A percentile compares a stretch with the other conserved stretches of the same genome.
Conservation (phyloP, 2,329 filamentous ascomycete genomes). For the Diaporthe humulicola region DNA sequence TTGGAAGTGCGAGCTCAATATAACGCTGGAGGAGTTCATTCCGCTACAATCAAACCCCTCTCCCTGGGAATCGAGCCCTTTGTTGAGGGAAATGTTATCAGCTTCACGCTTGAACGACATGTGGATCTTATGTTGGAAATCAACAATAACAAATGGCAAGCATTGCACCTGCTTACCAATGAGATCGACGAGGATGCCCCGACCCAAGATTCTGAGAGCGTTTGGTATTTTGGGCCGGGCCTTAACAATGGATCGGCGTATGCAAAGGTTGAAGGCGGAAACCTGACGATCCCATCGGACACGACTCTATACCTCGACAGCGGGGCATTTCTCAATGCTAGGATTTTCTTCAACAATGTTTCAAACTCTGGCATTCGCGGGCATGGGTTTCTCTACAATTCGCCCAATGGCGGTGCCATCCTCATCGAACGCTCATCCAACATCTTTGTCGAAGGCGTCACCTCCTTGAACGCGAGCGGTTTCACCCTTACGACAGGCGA, state of each 20-base stretch:
- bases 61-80: neutral
- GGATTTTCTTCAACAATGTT: neutral
- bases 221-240: constrained; percentile 20
- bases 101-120: neutral
- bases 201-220: neutral
- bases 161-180: constrained; percentile 6
- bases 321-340: constrained; percentile 16
- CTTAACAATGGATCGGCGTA: constrained; percentile 11
- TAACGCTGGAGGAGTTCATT: neutral
- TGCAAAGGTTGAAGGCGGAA: constrained; percentile 4
- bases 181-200: neutral
- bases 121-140: constrained; percentile 9
- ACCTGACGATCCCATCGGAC: neutral
- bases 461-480: constrained; percentile 8
- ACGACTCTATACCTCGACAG: constrained; percentile 13
- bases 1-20: constrained; percentile 12
- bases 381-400: constrained; percentile 8
- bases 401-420: constrained; percentile 19
- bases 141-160: constrained; percentile 20
- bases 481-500: constrained; percentile 22
- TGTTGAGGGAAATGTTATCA: neutral
- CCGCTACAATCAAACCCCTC: neutral
- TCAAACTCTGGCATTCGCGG: constrained; percentile 23
- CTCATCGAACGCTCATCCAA: constrained; percentile 21
- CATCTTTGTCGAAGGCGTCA: constrained; percentile 14